Base-by-base conservation (phyloP, 352 stramenopile genomes). In the Pythium sukuiense region DNA sequence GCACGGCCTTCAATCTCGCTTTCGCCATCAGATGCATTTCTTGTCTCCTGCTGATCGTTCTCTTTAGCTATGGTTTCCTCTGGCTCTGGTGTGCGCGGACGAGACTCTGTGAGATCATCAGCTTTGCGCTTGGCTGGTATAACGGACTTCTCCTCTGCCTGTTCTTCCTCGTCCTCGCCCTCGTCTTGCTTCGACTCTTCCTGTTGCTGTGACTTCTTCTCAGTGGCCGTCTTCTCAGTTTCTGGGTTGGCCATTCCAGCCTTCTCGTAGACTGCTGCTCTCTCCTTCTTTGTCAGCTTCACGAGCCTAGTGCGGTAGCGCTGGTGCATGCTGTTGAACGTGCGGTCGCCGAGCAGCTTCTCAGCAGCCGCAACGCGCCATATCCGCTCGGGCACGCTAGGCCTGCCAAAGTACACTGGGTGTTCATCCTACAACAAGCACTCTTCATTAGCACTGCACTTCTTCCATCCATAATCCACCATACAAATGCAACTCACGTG, bases 271-370 rank as follows among this genome's bases (percentile, higher is more conserved):
- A 71, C 6, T 16, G 46, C 26, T 6, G 55, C 59, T 7, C 61
- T 79, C 50, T 89, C 71, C 1, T 53, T 59, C 11, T 56, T 59
- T 1, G 77, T 88, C 55, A 80, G 76, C 54, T 39, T 59, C 55
- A 67, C 54, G 48, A 89, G 49, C 3, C 79, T 45, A 59, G 85
- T 87, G 20, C 74, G 63, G 54, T 80, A 89, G 43, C 72, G 81
- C 37, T 88, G 71, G 55, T 80, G 71, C 83, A 91, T 88, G 32
- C 83, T 89, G 18, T 68, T 55, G 0, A 58, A 56, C 1, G 76
- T 71, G 43, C 83, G 83, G 0, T 39, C 12, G 9, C 74, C 81
- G n/a, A 89, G 0, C 27, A 67, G 54, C 16, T 68, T 29, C 39
- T 61, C 16, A 26, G 43, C 35, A 9, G 16, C 53, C 5, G 68